Evolutionary conservation across 805 yeast species (phyloP), one percentile per base, ranked within the genome.

Genomic region (Metschnikowia reukaufii): DNA sequence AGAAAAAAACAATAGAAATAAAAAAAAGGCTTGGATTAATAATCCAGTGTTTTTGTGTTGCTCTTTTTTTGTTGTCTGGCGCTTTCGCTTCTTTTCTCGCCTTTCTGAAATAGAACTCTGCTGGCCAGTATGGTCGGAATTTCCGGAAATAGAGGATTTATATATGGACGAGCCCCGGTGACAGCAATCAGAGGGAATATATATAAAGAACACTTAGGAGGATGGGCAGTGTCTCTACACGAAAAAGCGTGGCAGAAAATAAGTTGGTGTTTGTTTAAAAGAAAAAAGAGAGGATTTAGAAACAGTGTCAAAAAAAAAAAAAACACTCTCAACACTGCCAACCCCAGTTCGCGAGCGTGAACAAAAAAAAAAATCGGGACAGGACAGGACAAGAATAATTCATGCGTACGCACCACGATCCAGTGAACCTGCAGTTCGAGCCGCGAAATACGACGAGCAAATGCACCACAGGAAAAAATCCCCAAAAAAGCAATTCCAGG

Each of bases 401-500:
- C 43, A 36, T 41, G 43, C 42, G 45, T 31, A 33, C 42, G 48
- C 48, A 44, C 48, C 40, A 39, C 49, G 49, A 41, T 41, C 49
- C 44, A 36, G 36, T 27, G 55, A 47, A 49, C 51, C 55, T 46
- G 55, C 55, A 45, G 47, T 39, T 20, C 36, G 35, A 17, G 31
- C 42, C 39, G 48, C 53, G 56, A 52, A 41, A 43, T 44, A 48
- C 48, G 55, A 44, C 34, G 30, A 29, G 44, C 48, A 33, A 31
- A 39, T 39, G 48, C 48, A 17, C 18, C 23, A 34, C 36, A 19
- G 17, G 38, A 41, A 36, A 41, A 33, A 36, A 42, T n/a, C 29
- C 29, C 29, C 8, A 13, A 25, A 25, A 41, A 45, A 40, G 43
- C 40, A 45, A 40, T 36, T 36, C 18, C 41, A 31, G 37, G 34